Evolutionary conservation across 2,329 filamentous ascomycete genomes (phyloP), one percentile per base, ranked within the genome.

Genomic region (Fusarium anthophilum): DNA sequence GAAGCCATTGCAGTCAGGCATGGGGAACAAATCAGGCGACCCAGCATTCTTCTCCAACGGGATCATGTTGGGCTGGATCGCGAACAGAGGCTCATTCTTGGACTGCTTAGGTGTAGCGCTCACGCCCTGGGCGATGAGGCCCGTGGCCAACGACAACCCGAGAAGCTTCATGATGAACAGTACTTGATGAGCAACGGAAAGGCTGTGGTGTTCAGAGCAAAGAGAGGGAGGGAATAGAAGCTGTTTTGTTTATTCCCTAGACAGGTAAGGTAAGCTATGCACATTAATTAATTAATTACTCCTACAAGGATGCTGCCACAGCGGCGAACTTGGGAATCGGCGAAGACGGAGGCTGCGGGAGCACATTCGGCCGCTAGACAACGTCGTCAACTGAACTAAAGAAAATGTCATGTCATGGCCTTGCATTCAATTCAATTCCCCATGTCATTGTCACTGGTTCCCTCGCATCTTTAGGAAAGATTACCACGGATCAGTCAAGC

Each of bases 1-100:
- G 73, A 93, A 86, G 15, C 86, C 87, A 63, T 87, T 81, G 79
- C 92, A 94, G 18, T 79, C 79, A 2, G 84, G 85, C 91, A 93
- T 92, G 6, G 90, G 88, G 76, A 94, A 93, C 28, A 86, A 76
- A 18, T 79, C 69, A 3, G 77, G 62, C 8, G 84, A 80, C 44
- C 80, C 81, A 24, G 79, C 82, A 79, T 84, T 80, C 48, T 82
- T 68, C 63, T 81, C 72, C 8, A 82, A 74, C 2, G 84, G 84
- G 18, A 84, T 78, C 38, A 83, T 67, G 17, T 77, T 77, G 8
- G 81, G 76, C 45, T 77, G 76, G 47, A 77, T 70, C 15, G 72
- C 67, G 43, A 77, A 76, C 22, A 74, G 63, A 62, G 60, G 55
- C 55, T 73, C 73, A 11, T 69, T 51, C 26, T 65, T 57, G 30